Percentiles rank a stretch among this genome's conserved stretches.
phyloP scores from a whole-genome alignment of 2,329 filamentous ascomycete genomes.

The Aspergillus fijiensis region DNA sequence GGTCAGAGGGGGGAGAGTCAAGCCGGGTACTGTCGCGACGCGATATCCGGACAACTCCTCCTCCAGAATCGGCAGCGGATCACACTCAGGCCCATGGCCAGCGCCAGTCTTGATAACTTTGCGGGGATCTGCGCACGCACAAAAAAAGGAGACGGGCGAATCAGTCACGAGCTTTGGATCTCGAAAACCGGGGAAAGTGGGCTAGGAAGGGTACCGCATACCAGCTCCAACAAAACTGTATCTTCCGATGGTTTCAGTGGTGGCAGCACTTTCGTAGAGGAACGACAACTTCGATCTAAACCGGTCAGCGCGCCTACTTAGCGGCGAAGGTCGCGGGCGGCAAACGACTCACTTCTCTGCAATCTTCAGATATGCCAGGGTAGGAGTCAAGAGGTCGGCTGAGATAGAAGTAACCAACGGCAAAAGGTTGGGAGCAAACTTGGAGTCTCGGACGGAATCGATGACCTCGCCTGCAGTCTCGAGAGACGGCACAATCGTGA shows the following conservation, averaged over 20 bases:
- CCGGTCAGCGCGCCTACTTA: conserved; percentile 11
- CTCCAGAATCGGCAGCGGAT: conserved; percentile 82
- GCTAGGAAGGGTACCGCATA: conserved; percentile 26
- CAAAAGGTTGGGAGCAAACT: conserved; percentile 71
- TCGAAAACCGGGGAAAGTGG: not conserved
- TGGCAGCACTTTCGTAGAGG: conserved; percentile 90
- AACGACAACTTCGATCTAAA: conserved; percentile 74
- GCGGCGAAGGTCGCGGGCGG: not conserved
- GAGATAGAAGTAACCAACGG: conserved; percentile 81
- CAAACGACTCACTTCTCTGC: conserved; percentile 62
- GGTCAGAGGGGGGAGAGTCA: conserved; percentile 80
- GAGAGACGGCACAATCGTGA: conserved; percentile 59
- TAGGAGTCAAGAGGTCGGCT: conserved; percentile 90
- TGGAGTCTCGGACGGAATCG: conserved; percentile 49
- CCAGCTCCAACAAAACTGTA: conserved; percentile 94
- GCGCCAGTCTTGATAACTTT: conserved; percentile 86
- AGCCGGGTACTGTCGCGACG: conserved; percentile 77
- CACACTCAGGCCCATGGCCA: conserved; percentile 77
- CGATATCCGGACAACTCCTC: conserved; percentile 74
- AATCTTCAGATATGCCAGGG: conserved; percentile 91
- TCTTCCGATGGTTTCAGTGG: conserved; percentile 85
- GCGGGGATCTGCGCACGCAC: conserved; percentile 51
- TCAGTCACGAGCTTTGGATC: conserved; percentile 2
- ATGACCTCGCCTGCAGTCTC: conserved; percentile 60
- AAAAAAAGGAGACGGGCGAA: not conserved